Base-by-base conservation (phyloP, 805 yeast genomes). In the Diddensiella transvaalensis region DNA sequence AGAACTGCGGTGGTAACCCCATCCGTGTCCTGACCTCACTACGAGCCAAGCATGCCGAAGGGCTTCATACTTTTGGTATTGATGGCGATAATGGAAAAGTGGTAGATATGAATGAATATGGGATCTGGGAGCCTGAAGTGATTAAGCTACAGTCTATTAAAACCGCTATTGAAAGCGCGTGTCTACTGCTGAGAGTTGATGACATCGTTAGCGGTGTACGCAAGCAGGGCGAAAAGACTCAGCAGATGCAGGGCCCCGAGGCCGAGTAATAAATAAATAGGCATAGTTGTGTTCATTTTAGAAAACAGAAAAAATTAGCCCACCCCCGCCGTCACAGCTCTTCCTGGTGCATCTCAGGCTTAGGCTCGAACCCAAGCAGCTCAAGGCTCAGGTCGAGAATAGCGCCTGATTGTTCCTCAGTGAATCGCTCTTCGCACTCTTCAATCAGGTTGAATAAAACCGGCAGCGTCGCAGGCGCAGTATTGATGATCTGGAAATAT, bases 121-220 rank as follows among this genome's bases (percentile, higher is more conserved):
- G 99, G 23, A 85, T 93, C 56, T 93, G 99, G 99, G 99, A 93
- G 73, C 99, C 99, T 17, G 97, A 91, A 72, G 97, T 87, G 43
- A 87, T 93, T 69, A 93, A 93, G 72, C 95, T 87, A 66, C 99
- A 93, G 73, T 84, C 95, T 56, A 84, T 91, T 58, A 93, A 93
- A 75, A 93, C 99, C n/a, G 96, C 96, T 30, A 86, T 93, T 55
- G 99, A 93, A 72, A 85, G 95, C 74, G 97, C 99, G 13, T 86
- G 96, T 67, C 75, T 93, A 73, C 74, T 93, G 62, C 75, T 93
- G 65, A 84, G 99, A 63, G 99, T 93, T 42, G 99, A 93, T 68
- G 99, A 93, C 67, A 93, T 93, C 57, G 99, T 93, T 38, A 84
- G 95, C 67, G 99, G 98, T 58, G 95, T 89, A 23, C 83, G 96